A percentile compares a stretch with the other conserved stretches of the same genome.
Conservation (phyloP, 129 eudicot genomes). For the Ambrosia trifida region DNA sequence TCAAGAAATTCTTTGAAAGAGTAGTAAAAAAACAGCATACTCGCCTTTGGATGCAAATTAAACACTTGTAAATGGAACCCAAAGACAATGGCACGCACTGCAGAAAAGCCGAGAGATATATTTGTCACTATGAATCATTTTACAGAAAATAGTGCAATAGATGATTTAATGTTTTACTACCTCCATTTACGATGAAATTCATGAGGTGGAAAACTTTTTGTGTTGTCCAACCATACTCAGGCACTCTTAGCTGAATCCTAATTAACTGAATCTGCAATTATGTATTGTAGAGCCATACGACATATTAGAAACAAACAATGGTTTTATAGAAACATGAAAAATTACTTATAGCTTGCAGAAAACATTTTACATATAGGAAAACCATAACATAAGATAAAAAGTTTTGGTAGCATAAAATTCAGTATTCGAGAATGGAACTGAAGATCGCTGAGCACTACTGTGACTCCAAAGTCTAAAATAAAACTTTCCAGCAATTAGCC, state of each 20-base stretch:
- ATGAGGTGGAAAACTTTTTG: conserved; percentile 76
- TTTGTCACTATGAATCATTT: neutral
- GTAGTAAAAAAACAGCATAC: neutral
- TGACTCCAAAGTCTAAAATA: too few species aligned
- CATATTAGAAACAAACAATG: neutral
- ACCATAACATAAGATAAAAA: neutral
- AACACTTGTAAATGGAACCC: conserved; percentile 45
- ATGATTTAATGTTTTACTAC: conserved; percentile 32
- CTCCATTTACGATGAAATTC: conserved; percentile 85
- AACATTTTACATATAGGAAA: neutral
- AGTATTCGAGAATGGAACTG: neutral
- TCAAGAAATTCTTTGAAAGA: too few species aligned
- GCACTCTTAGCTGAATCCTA: conserved; percentile 76
- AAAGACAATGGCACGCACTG: conserved; percentile 43
- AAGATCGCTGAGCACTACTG: too few species aligned
- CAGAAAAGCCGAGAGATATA: neutral
- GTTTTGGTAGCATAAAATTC: neutral
- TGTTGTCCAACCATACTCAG: conserved; percentile 87
- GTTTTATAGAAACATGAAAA: too few species aligned
- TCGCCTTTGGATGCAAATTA: conserved; percentile 40
- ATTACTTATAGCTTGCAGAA: neutral
- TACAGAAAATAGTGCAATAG: neutral
- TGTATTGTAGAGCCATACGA: neutral
- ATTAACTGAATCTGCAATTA: conserved; percentile 62
- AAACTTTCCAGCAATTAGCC: neutral